phyloP scores from a whole-genome alignment of 2,329 filamentous ascomycete species.

The Pseudophaeomoniella oleicola region DNA sequence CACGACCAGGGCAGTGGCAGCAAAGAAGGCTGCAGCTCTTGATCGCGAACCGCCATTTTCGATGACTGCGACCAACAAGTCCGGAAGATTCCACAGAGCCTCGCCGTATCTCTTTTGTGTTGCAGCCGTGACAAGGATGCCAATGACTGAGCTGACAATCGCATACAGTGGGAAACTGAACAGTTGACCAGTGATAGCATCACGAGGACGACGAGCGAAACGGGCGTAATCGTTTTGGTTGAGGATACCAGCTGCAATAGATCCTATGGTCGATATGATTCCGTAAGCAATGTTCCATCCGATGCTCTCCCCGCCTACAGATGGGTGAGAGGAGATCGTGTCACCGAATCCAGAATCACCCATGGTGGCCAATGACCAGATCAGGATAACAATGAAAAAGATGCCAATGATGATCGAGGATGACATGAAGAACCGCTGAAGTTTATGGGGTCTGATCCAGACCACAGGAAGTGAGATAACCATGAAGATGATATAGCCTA shows the following conservation, averaged over 20 bases:
- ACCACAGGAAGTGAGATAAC: background rate
- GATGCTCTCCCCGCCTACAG: background rate
- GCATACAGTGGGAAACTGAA: background rate
- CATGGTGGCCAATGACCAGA: background rate
- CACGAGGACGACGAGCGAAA: background rate
- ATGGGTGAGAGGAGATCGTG: background rate
- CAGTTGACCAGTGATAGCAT: background rate
- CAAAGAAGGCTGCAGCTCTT: background rate
- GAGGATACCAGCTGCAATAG: background rate
- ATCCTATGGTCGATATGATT: background rate
- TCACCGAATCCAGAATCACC: background rate
- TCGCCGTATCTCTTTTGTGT: background rate
- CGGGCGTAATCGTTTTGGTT: background rate
- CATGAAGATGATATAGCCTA: background rate
- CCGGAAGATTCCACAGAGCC: background rate
- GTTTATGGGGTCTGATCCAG: background rate
- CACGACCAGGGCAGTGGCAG: background rate
- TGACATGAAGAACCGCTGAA: background rate
- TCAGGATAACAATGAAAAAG: background rate
- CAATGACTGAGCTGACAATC: background rate
- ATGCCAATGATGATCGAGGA: background rate
- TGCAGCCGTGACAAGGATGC: background rate
- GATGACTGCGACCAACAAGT: background rate
- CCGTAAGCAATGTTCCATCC: background rate
- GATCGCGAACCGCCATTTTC: background rate